Conservation (phyloP, 495 filamentous ascomycete species). For the Xylaria cubensis region DNA sequence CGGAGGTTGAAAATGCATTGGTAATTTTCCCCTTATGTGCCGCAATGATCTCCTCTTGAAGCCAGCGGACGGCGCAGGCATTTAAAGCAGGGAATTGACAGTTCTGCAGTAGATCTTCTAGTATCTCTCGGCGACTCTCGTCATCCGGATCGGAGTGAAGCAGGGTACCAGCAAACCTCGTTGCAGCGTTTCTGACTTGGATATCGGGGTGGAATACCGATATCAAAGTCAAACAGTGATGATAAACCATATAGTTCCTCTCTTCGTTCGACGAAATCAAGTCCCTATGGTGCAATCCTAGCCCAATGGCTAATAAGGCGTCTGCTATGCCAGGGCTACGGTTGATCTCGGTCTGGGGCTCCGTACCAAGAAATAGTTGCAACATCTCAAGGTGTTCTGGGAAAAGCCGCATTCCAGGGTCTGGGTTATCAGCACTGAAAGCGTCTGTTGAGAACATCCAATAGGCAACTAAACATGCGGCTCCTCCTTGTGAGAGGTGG, state of each 20-base stretch:
- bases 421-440: slow-evolving; percentile 55
- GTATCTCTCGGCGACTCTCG: slow-evolving; percentile 72
- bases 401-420: slow-evolving; percentile 62
- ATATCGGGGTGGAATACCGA: slow-evolving; percentile 73
- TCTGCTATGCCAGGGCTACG: slow-evolving; percentile 51
- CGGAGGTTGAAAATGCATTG: slow-evolving; percentile 66
- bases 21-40: slow-evolving; percentile 39
- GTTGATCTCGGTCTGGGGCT: slow-evolving; percentile 46
- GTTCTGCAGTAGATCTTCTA: slow-evolving; percentile 81
- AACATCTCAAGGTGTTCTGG: slow-evolving; percentile 68
- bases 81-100: slow-evolving; percentile 78
- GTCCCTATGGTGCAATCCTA: slow-evolving; percentile 54
- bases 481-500: slow-evolving; percentile 74
- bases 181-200: slow-evolving; percentile 73
- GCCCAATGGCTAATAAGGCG: slow-evolving; percentile 56
- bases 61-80: slow-evolving; percentile 82
- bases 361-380: slow-evolving; percentile 62
- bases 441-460: slow-evolving; percentile 60
- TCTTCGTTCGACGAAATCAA: slow-evolving; percentile 36
- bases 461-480: slow-evolving; percentile 67
- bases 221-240: slow-evolving; percentile 68
- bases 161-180: slow-evolving; percentile 72
- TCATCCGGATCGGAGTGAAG: slow-evolving; percentile 80
- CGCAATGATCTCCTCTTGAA: slow-evolving; percentile 80
- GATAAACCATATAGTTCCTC: slow-evolving; percentile 58